phyloP scores from a whole-genome alignment of 257 asterid genomes.

The Coffea eugenioides region DNA sequence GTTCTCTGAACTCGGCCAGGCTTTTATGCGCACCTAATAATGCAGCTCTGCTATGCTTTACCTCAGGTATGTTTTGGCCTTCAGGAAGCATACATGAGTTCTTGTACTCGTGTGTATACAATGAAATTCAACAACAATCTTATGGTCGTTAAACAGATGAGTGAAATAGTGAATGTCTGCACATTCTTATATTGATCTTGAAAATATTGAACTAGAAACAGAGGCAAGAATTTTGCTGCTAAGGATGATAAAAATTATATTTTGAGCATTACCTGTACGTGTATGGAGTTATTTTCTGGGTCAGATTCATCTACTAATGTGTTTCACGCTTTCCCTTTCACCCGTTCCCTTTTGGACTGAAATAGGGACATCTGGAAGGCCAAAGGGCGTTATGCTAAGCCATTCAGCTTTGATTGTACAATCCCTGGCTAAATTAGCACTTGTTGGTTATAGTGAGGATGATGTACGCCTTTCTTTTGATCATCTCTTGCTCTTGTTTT shows the following conservation, averaged over 20 bases:
- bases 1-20: slow-evolving; percentile 29
- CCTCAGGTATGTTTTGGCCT: slow-evolving; percentile 48
- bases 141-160: neutral
- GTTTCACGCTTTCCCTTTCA: neutral
- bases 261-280: neutral
- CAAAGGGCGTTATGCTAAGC: slow-evolving; percentile 77
- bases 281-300: neutral
- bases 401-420: slow-evolving; percentile 75
- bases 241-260: neutral
- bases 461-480: slow-evolving; percentile 49
- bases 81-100: neutral
- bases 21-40: slow-evolving; percentile 67
- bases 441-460: slow-evolving; percentile 70
- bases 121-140: neutral
- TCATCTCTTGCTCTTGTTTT: neutral
- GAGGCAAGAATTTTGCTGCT: neutral
- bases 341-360: slow-evolving; percentile 20
- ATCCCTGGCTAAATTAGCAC: slow-evolving; percentile 83
- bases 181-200: neutral
- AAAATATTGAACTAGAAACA: neutral
- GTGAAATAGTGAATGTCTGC: neutral
- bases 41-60: slow-evolving; percentile 77
- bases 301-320: neutral
- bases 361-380: slow-evolving; percentile 88
- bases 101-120: too few species aligned